Evolutionary conservation across 106 monocot genomes (phyloP), one percentile per base, ranked within the genome.

Genomic region (Vanilla planifolia): DNA sequence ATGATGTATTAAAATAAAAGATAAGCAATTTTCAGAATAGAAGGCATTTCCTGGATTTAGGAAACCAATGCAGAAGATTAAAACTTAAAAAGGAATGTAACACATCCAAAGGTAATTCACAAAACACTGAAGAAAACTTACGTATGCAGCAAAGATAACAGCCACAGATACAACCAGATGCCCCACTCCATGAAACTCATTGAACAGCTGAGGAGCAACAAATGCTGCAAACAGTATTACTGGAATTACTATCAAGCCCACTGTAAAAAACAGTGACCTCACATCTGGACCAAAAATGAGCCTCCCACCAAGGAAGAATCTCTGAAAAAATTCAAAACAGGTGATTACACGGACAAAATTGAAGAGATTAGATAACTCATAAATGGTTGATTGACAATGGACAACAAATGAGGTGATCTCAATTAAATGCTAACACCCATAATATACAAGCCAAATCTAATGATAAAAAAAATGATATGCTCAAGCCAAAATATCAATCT

Each of bases 231-330:
- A 92, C 17, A 86, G 61, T 29, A 77, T 58, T 13, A 92, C 74
- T 43, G 91, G 91, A 60, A 72, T 64, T 2, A 77, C 68, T 48
- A 86, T 86, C 14, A 92, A 71, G 61, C 64, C 71, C 43, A 92
- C 28, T 41, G 91, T 83, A 17, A 83, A 52, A 41, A 80, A 16
- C 47, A 92, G 61, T 43, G 86, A 86, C 59, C 80, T 77, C 43
- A 67, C 79, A 71, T 92, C 91, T 28, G 91, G 91, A 59, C 91
- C 91, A 68, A 92, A 92, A 74, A 92, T 64, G 33, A 92, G 60
- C 63, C 91, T 77, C 61, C 91, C 91, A 35, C 86, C 86, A 27
- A 82, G 63, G 47, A 74, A 72, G 69, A 92, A 92, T 53, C 55
- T 86, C 91, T 92, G 77, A 50, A 82, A 64, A 25, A 46, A 67